A percentile compares a stretch with the other conserved stretches of the same genome.
Conservation (phyloP, 2,329 filamentous ascomycete species). For the Diplodia mutila region DNA sequence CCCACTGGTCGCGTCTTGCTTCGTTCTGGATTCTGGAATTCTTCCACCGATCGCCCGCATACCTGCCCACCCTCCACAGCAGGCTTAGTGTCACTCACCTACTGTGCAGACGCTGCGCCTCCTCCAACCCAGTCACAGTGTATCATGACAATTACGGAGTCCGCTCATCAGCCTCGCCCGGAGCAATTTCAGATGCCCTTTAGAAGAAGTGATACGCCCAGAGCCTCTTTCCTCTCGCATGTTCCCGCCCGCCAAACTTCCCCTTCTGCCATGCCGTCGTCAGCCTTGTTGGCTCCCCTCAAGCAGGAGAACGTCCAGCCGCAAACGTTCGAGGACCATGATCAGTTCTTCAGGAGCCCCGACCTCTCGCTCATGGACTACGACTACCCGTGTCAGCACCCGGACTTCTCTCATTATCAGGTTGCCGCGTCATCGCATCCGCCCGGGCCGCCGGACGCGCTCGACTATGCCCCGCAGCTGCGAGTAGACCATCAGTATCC, state of each 20-base stretch:
- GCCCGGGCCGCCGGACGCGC: constrained; percentile 25
- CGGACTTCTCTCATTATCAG: constrained; percentile 29
- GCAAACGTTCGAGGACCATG: constrained; percentile 9
- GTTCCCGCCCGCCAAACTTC: constrained; percentile 14
- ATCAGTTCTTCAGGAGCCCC: not conserved
- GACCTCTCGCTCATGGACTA: constrained; percentile 5
- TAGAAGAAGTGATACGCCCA: constrained; percentile 30
- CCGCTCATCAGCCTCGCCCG: constrained; percentile 34
- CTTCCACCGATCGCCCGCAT: constrained; percentile 27
- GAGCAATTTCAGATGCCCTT: constrained; percentile 32
- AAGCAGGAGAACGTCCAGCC: constrained; percentile 15
- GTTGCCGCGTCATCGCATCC: constrained; percentile 17
- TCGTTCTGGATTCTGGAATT: constrained; percentile 31
- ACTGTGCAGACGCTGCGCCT: constrained; percentile 27
- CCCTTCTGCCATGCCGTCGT: constrained; percentile 16
- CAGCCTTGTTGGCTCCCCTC: constrained; percentile 18
- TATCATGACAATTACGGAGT: constrained; percentile 39
- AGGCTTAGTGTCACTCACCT: constrained; percentile 35
- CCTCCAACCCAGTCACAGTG: constrained; percentile 31
- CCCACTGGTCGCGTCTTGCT: constrained; percentile 36
- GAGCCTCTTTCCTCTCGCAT: constrained; percentile 30
- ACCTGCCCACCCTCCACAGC: constrained; percentile 28
- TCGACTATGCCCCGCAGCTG: constrained; percentile 28
- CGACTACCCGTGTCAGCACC: constrained; percentile 20
- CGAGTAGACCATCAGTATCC: not conserved